Conservation (phyloP, 495 filamentous ascomycete genomes). For the Coniosporium apollinis region DNA sequence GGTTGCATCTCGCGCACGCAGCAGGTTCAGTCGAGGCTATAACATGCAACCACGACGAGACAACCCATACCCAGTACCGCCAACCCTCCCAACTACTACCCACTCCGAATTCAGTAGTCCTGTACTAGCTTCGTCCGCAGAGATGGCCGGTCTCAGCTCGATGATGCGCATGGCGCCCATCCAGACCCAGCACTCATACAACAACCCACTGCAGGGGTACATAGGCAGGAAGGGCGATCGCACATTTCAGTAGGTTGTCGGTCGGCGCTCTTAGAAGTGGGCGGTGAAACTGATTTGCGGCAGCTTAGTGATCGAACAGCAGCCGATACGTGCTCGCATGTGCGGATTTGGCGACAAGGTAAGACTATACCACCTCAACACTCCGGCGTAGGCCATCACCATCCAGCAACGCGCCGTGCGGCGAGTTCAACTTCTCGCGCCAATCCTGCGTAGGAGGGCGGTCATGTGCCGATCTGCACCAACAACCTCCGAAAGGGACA, state of each 20-base stretch:
- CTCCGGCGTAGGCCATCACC: not conserved
- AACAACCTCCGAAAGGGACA: too few relatives aligned
- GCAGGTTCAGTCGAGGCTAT: too few relatives aligned
- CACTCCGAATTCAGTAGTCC: not conserved
- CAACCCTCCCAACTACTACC: too few relatives aligned
- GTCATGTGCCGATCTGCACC: too few relatives aligned
- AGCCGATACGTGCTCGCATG: slow-evolving; percentile 90
- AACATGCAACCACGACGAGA: not conserved
- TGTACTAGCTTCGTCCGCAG: not conserved
- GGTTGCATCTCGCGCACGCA: too few relatives aligned
- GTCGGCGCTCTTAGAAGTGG: not conserved
- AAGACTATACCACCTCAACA: slow-evolving; percentile 7
- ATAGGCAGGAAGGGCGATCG: not conserved
- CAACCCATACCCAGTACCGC: not conserved
- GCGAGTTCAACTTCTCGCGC: too few relatives aligned
- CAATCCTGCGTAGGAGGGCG: too few relatives aligned
- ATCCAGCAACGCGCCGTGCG: too few relatives aligned
- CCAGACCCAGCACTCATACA: not conserved
- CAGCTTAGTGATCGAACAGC: slow-evolving; percentile 74
- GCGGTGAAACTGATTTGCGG: not conserved
- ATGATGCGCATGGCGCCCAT: not conserved
- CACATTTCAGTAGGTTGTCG: not conserved
- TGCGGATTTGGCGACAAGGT: slow-evolving; percentile 99
- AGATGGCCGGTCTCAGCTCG: not conserved
- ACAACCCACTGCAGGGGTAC: not conserved